A percentile compares a stretch with the other conserved stretches of the same genome.
These are phyloP conservation scores for Salix purpurea DNA, from an alignment of 345 rosid genomes.

Conservation along the genomic window DNA sequence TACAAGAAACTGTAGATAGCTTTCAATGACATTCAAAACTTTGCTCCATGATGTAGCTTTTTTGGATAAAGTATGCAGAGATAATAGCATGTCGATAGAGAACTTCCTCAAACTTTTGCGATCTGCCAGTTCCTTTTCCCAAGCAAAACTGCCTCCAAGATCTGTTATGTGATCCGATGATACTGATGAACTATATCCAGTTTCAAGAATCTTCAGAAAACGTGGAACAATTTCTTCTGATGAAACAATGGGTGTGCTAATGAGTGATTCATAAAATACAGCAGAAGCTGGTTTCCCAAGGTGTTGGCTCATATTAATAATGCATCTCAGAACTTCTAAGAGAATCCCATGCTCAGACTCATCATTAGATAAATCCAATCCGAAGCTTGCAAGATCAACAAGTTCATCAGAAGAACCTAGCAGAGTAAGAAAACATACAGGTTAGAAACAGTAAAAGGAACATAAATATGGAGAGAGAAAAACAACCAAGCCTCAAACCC, in stretches of 20 bases:
- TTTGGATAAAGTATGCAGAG: constrained; percentile 53
- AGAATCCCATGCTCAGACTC: constrained; percentile 53
- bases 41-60: constrained; percentile 75
- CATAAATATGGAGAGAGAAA: neutral
- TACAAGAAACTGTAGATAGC: constrained; percentile 63
- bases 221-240: constrained; percentile 69
- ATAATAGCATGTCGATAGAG: constrained; percentile 64
- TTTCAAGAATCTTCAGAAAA: constrained; percentile 71
- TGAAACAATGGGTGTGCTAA: constrained; percentile 50
- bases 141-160: constrained; percentile 56
- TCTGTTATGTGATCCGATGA: constrained; percentile 36
- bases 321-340: constrained; percentile 60
- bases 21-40: constrained; percentile 58
- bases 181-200: constrained; percentile 58
- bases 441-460: neutral
- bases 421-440: constrained; percentile 14
- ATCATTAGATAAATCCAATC: constrained; percentile 40
- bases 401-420: constrained; percentile 57
- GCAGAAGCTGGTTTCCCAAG: constrained; percentile 72
- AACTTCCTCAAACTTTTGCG: constrained; percentile 76
- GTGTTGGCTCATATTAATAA: constrained; percentile 59
- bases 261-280: constrained; percentile 68
- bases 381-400: constrained; percentile 36
- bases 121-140: constrained; percentile 59
- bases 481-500: no score